Conservation (phyloP, 305 asterid genomes). For the Fraxinus albicans region DNA sequence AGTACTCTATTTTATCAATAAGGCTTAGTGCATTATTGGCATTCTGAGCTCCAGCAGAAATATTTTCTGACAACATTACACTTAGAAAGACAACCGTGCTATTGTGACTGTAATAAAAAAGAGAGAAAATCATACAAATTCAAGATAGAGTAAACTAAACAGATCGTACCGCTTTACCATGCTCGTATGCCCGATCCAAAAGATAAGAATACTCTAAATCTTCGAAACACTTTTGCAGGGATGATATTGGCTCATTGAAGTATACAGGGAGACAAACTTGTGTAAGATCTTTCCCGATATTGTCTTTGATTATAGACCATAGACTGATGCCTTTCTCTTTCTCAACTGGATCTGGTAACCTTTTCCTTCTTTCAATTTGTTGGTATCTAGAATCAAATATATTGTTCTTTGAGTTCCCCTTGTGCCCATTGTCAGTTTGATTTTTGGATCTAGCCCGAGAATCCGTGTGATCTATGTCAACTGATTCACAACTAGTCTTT, state of each 20-base stretch:
- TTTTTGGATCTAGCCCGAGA: conserved; percentile 24
- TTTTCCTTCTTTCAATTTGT: conserved; percentile 61
- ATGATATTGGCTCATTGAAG: conserved; percentile 90
- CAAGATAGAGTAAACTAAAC: background rate
- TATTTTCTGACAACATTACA: background rate
- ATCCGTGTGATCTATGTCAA: conserved; percentile 41
- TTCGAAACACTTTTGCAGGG: conserved; percentile 88
- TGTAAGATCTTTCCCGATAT: conserved; percentile 91
- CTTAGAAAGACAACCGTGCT: background rate
- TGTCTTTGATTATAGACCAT: conserved; percentile 97
- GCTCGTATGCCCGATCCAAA: conserved; percentile 80
- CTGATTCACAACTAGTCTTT: conserved; percentile 30
- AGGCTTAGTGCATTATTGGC: background rate
- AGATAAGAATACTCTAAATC: conserved; percentile 92
- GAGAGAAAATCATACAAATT: conserved; percentile 4
- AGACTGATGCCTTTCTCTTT: conserved; percentile 86
- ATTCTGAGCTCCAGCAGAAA: background rate
- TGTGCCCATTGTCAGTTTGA: conserved; percentile 27
- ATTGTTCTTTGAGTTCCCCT: conserved; percentile 22
- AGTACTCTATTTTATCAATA: background rate
- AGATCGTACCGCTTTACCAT: conserved; percentile 78
- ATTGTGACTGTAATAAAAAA: background rate
- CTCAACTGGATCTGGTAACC: conserved; percentile 88
- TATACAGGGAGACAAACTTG: conserved; percentile 93
- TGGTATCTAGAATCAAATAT: conserved; percentile 28